Evolutionary conservation across 192 early-diverging fungal genomes (phyloP), one percentile per base, ranked within the genome.

Genomic region (Geranomyces michiganensis): DNA sequence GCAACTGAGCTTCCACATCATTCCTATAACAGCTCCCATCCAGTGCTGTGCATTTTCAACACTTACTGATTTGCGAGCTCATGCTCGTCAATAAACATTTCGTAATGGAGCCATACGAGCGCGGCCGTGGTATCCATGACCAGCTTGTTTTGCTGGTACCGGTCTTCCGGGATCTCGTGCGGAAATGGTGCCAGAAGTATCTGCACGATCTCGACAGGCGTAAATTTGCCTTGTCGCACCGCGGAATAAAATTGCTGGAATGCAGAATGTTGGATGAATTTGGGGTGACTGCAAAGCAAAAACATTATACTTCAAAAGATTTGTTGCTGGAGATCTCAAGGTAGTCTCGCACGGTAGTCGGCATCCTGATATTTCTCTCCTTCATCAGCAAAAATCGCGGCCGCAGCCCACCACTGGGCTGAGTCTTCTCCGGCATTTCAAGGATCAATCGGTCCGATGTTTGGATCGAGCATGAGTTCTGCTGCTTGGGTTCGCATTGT

Each of bases 51-150:
- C n/a, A n/a, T n/a, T n/a, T n/a, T 15, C 4, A 24, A 55, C 51
- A 41, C 36, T 41, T 41, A 53, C 51, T 53, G 51, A 24, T 53
- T 17, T 53, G 51, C 51, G 3, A 53, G 51, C n/a, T n/a, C 24
- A 26, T 2, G 51, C 24, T 53, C 51, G 3, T 60, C 31, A 17
- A 60, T 19, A 26, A 60, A 32, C 19, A 8, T 8, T 60, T 26
- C 58, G 26, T 60, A 29, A 32, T 60, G 22, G 12, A 60, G 58
- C 58, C 58, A 60, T 5, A 33, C 8, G 31, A 60, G 58, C 58
- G 30, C 29, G 8, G 58, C 58, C 27, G 58, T 32, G 58, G 58
- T 60, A 2, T 29, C 12, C 29, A 32, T 27, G 8, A 60, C 19
- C 31, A 60, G 31, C 17, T 53, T 53, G 58, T 32, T 26, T 32